Percentiles rank a stretch among this genome's conserved stretches.
These are phyloP conservation scores for Neurospora sp. DNA, from an alignment of 495 filamentous ascomycete species.

Conservation along the genomic window DNA sequence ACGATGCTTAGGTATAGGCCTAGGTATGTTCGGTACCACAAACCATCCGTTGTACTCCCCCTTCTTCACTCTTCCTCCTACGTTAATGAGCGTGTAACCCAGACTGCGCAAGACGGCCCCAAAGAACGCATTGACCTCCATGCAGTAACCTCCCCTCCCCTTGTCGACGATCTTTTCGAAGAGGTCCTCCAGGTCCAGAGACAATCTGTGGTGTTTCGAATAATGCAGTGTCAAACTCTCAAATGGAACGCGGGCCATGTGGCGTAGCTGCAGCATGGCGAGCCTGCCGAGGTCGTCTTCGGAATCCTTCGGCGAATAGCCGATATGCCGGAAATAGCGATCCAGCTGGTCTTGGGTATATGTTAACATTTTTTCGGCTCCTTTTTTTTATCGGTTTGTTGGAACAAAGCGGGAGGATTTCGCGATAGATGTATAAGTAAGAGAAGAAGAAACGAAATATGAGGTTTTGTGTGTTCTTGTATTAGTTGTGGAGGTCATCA, in stretches of 20 bases:
- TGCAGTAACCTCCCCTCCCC: slow-evolving; percentile 58
- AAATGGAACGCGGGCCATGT: slow-evolving; percentile 55
- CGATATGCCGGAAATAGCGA: slow-evolving; percentile 37
- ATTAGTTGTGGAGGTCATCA: neutral
- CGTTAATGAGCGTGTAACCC: slow-evolving; percentile 46
- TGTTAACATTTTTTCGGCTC: slow-evolving; percentile 3
- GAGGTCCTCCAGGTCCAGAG: slow-evolving; percentile 46
- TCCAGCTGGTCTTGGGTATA: slow-evolving; percentile 18
- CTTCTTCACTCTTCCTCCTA: slow-evolving; percentile 28
- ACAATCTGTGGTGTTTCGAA: slow-evolving; percentile 36
- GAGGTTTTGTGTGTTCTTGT: neutral
- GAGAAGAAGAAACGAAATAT: neutral
- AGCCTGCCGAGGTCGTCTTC: slow-evolving; percentile 23
- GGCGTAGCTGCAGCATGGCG: slow-evolving; percentile 32
- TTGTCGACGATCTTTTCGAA: slow-evolving; percentile 53
- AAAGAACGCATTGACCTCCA: slow-evolving; percentile 65
- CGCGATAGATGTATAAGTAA: neutral
- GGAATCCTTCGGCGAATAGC: slow-evolving; percentile 4
- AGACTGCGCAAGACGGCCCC: slow-evolving; percentile 50
- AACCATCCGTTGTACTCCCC: slow-evolving; percentile 28
- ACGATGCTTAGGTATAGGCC: neutral
- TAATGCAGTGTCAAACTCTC: slow-evolving; percentile 53
- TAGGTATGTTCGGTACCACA: slow-evolving; percentile 1
- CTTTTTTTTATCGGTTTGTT: neutral
- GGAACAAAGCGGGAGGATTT: neutral